Conservation (phyloP, 176 grass and related monocot species). For the Puccinellia tenuiflora region DNA sequence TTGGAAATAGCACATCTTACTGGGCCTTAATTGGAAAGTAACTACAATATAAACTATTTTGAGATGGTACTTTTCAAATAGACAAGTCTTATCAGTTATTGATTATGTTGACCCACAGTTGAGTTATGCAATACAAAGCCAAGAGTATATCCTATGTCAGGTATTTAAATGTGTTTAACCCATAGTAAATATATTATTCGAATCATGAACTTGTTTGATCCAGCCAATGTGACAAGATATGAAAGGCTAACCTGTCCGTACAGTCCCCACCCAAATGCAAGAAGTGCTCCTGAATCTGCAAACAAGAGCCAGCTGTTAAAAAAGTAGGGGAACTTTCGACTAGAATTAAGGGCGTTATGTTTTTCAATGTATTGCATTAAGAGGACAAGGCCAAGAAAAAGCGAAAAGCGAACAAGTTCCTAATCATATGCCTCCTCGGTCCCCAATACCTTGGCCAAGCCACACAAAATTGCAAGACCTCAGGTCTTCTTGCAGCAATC, state of each 20-base stretch:
- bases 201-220: not conserved
- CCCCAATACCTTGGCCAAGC: not conserved
- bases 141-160: not conserved
- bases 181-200: not conserved
- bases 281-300: conserved; percentile 80
- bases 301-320: conserved; percentile 12
- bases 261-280: conserved; percentile 97
- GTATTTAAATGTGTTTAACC: not conserved
- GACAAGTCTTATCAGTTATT: not conserved
- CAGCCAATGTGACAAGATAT: not conserved
- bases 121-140: not conserved
- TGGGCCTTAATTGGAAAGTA: not conserved
- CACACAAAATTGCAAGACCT: not conserved
- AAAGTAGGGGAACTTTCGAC: not conserved
- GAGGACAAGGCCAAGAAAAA: not conserved
- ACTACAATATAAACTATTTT: not conserved
- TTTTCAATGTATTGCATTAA: not conserved
- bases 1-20: not conserved
- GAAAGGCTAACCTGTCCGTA: conserved; percentile 76
- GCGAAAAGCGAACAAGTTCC: not conserved
- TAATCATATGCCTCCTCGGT: not conserved
- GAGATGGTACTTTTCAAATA: not conserved
- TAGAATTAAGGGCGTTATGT: not conserved
- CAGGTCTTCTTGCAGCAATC: not conserved
- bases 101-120: not conserved